Conservation (phyloP, 2,329 filamentous ascomycete genomes). For the Plectosphaerella sp. region DNA sequence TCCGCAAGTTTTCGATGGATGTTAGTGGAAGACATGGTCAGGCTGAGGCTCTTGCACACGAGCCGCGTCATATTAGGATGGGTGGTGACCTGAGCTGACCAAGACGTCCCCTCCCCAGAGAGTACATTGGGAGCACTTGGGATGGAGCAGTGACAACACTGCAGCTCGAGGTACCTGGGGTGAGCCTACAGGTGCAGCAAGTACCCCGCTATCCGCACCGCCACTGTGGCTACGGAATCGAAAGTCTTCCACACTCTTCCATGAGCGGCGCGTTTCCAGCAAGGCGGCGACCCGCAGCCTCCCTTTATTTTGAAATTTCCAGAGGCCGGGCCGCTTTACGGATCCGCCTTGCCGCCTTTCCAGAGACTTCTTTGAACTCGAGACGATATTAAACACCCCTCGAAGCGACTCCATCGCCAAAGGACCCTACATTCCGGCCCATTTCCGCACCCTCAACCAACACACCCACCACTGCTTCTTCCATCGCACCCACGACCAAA, state of each 20-base stretch:
- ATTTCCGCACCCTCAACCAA: neutral
- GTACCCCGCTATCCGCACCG: constrained; percentile 5
- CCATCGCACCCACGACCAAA: neutral
- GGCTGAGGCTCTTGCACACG: too few species aligned
- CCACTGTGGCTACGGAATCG: constrained; percentile 12
- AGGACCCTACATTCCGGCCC: neutral
- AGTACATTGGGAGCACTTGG: too few species aligned
- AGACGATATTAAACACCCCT: neutral
- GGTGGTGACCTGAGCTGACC: too few species aligned
- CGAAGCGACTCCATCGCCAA: neutral
- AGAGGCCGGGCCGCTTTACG: constrained; percentile 8
- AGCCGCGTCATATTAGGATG: too few species aligned
- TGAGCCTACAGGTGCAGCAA: neutral
- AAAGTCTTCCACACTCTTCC: constrained; percentile 15
- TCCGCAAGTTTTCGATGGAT: too few species aligned
- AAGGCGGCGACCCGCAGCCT: constrained; percentile 12
- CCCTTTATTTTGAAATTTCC: constrained; percentile 15
- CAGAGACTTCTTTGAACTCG: neutral
- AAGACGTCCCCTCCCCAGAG: too few species aligned
- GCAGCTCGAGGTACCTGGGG: too few species aligned
- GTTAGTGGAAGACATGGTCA: too few species aligned
- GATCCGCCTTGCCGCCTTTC: neutral
- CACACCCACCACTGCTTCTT: neutral
- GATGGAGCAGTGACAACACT: too few species aligned
- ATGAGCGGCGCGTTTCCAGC: constrained; percentile 9